Evolutionary conservation across 352 stramenopile genomes (phyloP).

Genomic region (Pythium rishiriense): DNA sequence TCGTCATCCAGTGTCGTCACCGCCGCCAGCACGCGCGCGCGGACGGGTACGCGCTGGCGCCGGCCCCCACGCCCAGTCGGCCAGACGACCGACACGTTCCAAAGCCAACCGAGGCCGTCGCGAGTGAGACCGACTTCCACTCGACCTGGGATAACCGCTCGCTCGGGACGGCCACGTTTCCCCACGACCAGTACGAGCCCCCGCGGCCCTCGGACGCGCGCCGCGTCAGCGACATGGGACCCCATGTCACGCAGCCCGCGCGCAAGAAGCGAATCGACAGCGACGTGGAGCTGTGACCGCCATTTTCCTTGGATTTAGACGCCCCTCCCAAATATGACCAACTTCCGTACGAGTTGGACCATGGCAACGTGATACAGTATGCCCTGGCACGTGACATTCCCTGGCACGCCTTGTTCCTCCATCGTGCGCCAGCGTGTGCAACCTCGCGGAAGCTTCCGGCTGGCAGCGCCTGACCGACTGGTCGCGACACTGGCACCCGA

Average conservation of each 20-base stretch:
- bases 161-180: too few species aligned
- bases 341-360: too few species aligned
- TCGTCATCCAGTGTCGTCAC: conserved; percentile 42
- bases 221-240: conserved; percentile 15
- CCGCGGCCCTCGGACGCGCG: conserved; percentile 14
- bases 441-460: background rate
- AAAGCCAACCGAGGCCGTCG: conserved; percentile 8
- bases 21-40: conserved; percentile 15
- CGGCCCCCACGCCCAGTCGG: conserved; percentile 37
- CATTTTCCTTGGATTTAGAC: background rate
- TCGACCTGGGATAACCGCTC: conserved; percentile 30
- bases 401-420: too few species aligned
- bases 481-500: background rate
- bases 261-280: conserved; percentile 53
- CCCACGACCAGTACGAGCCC: conserved; percentile 16
- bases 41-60: conserved; percentile 43
- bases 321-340: background rate
- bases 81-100: conserved; percentile 11
- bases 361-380: too few species aligned
- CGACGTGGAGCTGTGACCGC: conserved; percentile 56
- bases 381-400: too few species aligned
- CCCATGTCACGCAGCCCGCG: conserved; percentile 23
- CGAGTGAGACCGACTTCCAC: too few species aligned
- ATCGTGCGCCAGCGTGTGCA: background rate
- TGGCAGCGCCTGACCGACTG: too few species aligned